These are phyloP conservation scores for Claviceps sp. DNA, from an alignment of 2,329 filamentous ascomycete genomes.

Conservation along the genomic window DNA sequence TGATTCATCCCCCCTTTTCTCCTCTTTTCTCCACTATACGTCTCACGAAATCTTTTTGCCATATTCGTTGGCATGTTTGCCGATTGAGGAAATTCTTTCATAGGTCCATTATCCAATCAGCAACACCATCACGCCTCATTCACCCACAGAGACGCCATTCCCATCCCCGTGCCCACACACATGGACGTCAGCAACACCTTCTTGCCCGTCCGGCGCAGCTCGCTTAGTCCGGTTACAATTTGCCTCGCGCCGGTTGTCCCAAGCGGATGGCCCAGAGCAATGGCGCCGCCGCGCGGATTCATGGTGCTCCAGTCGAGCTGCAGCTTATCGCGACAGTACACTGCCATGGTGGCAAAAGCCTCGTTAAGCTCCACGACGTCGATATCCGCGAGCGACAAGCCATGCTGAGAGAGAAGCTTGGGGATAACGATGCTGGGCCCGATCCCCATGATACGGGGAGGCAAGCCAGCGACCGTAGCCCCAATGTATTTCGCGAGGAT, in stretches of 20 bases:
- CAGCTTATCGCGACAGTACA: constrained; percentile 72
- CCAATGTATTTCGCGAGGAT: constrained; percentile 92
- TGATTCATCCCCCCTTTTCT: no score
- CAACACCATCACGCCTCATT: constrained; percentile 29
- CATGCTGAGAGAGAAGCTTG: constrained; percentile 74
- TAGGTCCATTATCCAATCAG: no score
- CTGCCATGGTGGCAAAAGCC: constrained; percentile 94
- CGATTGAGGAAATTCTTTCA: no score
- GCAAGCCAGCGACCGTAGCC: constrained; percentile 77
- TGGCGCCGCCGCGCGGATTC: constrained; percentile 70
- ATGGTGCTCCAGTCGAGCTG: constrained; percentile 62
- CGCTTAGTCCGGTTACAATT: constrained; percentile 81
- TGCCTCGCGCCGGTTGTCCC: constrained; percentile 66
- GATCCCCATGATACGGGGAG: constrained; percentile 95
- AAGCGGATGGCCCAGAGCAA: constrained; percentile 73
- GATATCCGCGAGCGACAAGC: constrained; percentile 65
- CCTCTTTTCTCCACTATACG: no score
- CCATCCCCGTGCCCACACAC: constrained; percentile 62
- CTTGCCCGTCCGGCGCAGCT: constrained; percentile 72
- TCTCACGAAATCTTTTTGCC: no score
- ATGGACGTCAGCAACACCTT: constrained; percentile 87
- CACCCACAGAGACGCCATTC: constrained; percentile 54
- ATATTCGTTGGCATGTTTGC: no score
- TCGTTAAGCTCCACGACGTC: constrained; percentile 94
- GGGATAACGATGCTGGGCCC: constrained; percentile 60